Conservation (phyloP, 306 rosid genomes). For the Pyrus bretschneideri region DNA sequence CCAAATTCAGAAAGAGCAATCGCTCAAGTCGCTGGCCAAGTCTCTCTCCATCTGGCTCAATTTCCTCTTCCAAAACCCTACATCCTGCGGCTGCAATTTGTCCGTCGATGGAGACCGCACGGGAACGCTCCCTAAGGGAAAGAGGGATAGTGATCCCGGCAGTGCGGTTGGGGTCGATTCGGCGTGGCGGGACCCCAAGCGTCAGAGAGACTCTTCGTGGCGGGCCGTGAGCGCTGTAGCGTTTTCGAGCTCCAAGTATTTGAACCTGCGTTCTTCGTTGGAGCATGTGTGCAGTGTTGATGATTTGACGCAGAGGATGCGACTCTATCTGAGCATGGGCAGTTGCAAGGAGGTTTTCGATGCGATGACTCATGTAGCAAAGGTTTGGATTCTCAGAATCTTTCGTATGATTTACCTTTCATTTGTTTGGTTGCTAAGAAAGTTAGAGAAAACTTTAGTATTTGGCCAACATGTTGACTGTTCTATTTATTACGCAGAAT, state of each 20-base stretch:
- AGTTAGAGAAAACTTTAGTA: not conserved
- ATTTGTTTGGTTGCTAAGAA: conserved; percentile 7
- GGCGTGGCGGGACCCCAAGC: conserved; percentile 71
- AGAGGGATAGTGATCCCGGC: conserved; percentile 43
- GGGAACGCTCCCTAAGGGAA: conserved; percentile 38
- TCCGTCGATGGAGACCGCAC: conserved; percentile 15
- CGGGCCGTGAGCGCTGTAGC: conserved; percentile 12
- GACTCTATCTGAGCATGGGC: conserved; percentile 49
- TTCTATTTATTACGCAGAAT: conserved; percentile 32
- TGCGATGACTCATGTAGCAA: conserved; percentile 55
- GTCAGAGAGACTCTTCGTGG: conserved; percentile 52
- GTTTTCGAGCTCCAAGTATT: conserved; percentile 38
- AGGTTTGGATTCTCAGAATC: conserved; percentile 44
- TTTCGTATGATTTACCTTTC: not conserved
- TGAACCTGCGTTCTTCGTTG: conserved; percentile 43
- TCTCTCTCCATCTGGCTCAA: conserved; percentile 88
- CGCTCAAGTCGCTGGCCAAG: conserved; percentile 70
- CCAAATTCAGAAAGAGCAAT: conserved; percentile 47
- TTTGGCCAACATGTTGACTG: not conserved
- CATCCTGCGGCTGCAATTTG: conserved; percentile 58
- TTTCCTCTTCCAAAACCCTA: conserved; percentile 68
- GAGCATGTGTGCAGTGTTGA: conserved; percentile 76
- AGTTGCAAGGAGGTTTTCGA: conserved; percentile 57
- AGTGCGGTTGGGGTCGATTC: conserved; percentile 48
- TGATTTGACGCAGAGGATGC: conserved; percentile 72